These are phyloP conservation scores for Penicillium coprophilum DNA, from an alignment of 495 filamentous ascomycete genomes.

Conservation along the genomic window DNA sequence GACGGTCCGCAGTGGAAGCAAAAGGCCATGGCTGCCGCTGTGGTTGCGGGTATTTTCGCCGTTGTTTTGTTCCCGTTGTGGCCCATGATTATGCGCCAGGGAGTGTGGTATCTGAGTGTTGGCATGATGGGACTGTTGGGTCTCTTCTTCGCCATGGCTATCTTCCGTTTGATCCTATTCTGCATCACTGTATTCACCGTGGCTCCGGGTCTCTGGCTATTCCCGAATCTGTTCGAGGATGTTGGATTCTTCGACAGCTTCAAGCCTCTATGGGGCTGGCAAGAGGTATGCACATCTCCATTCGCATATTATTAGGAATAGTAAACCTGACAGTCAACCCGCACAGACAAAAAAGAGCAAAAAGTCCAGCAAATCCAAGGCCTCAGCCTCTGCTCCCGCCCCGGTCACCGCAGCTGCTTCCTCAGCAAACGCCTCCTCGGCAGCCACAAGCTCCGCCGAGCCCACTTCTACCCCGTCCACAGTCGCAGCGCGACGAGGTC, in stretches of 20 bases:
- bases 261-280: constrained; percentile 96
- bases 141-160: constrained; percentile 95
- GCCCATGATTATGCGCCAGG: constrained; percentile 85
- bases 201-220: constrained; percentile 92
- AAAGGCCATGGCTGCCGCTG: constrained; percentile 84
- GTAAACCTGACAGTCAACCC: constrained; percentile 9
- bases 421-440: constrained; percentile 44
- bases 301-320: not conserved
- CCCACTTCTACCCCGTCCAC: constrained; percentile 46
- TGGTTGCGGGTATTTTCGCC: constrained; percentile 76
- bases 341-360: constrained; percentile 50
- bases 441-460: constrained; percentile 59
- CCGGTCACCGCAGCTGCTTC: constrained; percentile 46
- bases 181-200: constrained; percentile 82
- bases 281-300: constrained; percentile 64
- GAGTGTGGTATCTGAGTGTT: constrained; percentile 98
- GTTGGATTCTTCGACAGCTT: constrained; percentile 98
- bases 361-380: constrained; percentile 68
- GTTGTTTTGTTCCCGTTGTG: constrained; percentile 96
- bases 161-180: constrained; percentile 95
- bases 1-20: constrained; percentile 91
- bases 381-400: constrained; percentile 37
- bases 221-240: constrained; percentile 97
- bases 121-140: constrained; percentile 89
- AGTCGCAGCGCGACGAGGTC: constrained; percentile 47